A percentile compares a stretch with the other conserved stretches of the same genome.
Conservation (phyloP, 495 filamentous ascomycete species). For the Penicillium nucicola region DNA sequence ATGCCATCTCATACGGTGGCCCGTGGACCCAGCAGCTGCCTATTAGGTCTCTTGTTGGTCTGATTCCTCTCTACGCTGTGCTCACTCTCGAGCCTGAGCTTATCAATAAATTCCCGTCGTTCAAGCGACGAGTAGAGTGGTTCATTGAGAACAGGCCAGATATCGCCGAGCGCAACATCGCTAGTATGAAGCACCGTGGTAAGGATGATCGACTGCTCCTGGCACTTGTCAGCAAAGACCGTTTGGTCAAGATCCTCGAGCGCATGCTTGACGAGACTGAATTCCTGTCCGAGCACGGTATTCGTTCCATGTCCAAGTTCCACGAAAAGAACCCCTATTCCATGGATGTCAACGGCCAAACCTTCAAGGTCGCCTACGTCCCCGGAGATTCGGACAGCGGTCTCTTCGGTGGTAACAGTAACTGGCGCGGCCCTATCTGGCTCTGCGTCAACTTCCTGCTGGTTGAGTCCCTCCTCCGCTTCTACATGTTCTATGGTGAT, state of each 20-base stretch:
- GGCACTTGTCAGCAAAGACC: slow-evolving; percentile 84
- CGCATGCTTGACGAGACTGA: slow-evolving; percentile 93
- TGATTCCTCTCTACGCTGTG: slow-evolving; percentile 91
- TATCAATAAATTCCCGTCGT: slow-evolving; percentile 87
- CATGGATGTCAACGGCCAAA: slow-evolving; percentile 93
- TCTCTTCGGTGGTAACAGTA: slow-evolving; percentile 94
- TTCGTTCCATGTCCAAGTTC: slow-evolving; percentile 89
- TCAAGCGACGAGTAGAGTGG: slow-evolving; percentile 91
- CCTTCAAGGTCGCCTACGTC: slow-evolving; percentile 84
- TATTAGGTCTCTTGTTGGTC: slow-evolving; percentile 83
- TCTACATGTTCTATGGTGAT: slow-evolving; percentile 93
- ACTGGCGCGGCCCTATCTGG: slow-evolving; percentile 95
- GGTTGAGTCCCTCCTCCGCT: slow-evolving; percentile 85
- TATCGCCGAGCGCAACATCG: slow-evolving; percentile 86
- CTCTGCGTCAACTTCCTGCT: slow-evolving; percentile 94
- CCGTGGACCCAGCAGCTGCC: slow-evolving; percentile 91
- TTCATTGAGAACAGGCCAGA: slow-evolving; percentile 84
- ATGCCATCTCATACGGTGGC: slow-evolving; percentile 92
- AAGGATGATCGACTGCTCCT: slow-evolving; percentile 84
- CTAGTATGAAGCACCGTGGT: slow-evolving; percentile 81
- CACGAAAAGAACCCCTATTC: slow-evolving; percentile 87
- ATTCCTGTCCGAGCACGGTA: slow-evolving; percentile 86
- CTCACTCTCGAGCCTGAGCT: slow-evolving; percentile 89
- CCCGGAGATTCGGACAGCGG: slow-evolving; percentile 92
- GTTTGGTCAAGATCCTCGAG: slow-evolving; percentile 77